Evolutionary conservation across 495 filamentous ascomycete genomes (phyloP), one percentile per base, ranked within the genome.

Genomic region (Penicillium goetzii): DNA sequence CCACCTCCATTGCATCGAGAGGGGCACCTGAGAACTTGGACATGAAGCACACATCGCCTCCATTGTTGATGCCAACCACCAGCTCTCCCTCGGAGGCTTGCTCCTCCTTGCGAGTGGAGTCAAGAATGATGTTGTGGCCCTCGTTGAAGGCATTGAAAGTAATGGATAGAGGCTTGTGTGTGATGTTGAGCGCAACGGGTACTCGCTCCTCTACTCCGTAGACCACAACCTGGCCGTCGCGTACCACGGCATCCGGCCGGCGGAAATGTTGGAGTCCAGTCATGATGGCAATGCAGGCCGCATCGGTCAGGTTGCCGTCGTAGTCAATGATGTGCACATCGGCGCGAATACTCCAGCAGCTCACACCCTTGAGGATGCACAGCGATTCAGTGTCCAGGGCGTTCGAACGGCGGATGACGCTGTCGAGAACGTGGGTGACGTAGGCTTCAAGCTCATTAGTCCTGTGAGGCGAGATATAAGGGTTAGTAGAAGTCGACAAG

Each of bases 381-480:
- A 99, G 85, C 2, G 92, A 96, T 78, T 99, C 95, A 30, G 92
- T 97, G 72, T 97, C 93, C 26, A 99, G 83, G 11, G 95, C 95
- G 63, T 86, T 87, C 8, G 92, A 96, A 51, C 94, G 91, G 30
- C 96, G 94, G 62, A 99, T 86, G 17, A 96, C 88, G 68, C 96
- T 93, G 76, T 99, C 95, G 38, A 99, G 89, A 53, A 93, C 82
- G 40, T 93, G 88, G 11, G 93, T 90, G 47, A 97, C 86, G 58
- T 95, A 84, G 1, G 90, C 80, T 79, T 99, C 95, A 38, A 87
- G 84, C 55, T 93, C 90, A 56, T 87, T 90, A 58, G 88, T 89
- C 61, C 86, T 88, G 61, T 33, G 51, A 17, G n/a, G 21, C 6
- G 10, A 43, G 14, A 55, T 47, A 12, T 1, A 55, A 6, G 15